Base-by-base conservation (phyloP, 2,329 filamentous ascomycete genomes). In the Curvularia sp. region DNA sequence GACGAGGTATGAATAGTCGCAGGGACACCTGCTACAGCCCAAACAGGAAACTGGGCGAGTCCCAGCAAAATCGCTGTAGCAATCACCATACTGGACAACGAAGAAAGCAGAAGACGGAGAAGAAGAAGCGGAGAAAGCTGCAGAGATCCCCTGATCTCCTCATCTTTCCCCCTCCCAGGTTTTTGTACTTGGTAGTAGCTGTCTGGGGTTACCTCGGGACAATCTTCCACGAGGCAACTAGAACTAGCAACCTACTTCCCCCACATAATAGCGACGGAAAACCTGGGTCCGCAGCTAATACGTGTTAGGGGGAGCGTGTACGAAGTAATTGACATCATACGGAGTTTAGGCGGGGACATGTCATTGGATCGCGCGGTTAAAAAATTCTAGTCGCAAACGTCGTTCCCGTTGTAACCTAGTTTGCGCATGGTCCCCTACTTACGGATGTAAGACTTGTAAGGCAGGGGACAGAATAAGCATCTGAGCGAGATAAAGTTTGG, bases 1-100 rank as follows among this genome's bases (percentile, higher is more conserved):
- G 70, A 72, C 9, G 71, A 64, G 4, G 72, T 73, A 4, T 68
- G 63, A n/a, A 72, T 58, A 8, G 57, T 60, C 41, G 68, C 46
- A 10, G 61, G 66, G 31, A 38, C n/a, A 8, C 47, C 54, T 7
- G 66, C 55, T 47, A 68, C 70, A 31, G 42, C 24, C 15, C 43
- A 57, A 18, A 55, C 13, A 5, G 59, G 62, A 8, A 65, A 12
- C 26, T 60, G 53, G 20, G 43, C 7, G 26, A 58, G 33, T 4
- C 55, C 55, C 1, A 54, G 18, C 30, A 58, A 33, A 48, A 58
- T 35, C 50, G 50, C 49, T 26, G 35, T 38, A 26, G 53, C 48
- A 3, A 55, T 33, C 15, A 35, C 42, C 56, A 58, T 58, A 18
- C n/a, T 38, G 24, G n/a, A 24, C 22, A 33, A n/a, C n/a, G 31